These are phyloP conservation scores for Sugiyamaella americana DNA, from an alignment of 805 yeast genomes.

Conservation along the genomic window DNA sequence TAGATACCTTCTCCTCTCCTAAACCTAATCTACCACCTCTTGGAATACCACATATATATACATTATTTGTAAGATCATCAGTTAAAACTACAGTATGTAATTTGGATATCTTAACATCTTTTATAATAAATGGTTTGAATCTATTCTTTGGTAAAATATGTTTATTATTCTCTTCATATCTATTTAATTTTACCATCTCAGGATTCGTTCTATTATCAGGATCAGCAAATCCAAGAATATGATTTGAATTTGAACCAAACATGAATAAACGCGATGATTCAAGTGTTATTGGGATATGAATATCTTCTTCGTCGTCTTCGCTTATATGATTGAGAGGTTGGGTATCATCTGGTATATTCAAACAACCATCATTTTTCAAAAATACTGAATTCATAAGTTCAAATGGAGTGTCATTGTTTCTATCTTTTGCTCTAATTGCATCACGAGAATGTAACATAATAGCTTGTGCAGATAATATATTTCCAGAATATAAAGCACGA, in stretches of 20 bases:
- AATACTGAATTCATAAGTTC: conserved; percentile 44
- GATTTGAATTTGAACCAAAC: conserved; percentile 58
- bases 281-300: neutral
- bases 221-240: conserved; percentile 62
- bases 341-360: neutral
- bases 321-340: no score
- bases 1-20: conserved; percentile 28
- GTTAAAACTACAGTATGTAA: conserved; percentile 61
- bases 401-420: conserved; percentile 65
- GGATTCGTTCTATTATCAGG: conserved; percentile 46
- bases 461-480: conserved; percentile 47
- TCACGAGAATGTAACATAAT: conserved; percentile 34
- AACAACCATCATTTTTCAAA: conserved; percentile 3
- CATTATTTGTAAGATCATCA: conserved; percentile 38
- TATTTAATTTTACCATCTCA: conserved; percentile 33
- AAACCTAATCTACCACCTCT: conserved; percentile 69
- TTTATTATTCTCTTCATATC: conserved; percentile 5
- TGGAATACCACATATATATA: conserved; percentile 61
- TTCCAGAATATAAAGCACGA: conserved; percentile 53
- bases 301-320: neutral
- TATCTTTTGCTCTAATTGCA: conserved; percentile 54
- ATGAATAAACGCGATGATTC: conserved; percentile 36
- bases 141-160: conserved; percentile 17
- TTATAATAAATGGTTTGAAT: conserved; percentile 41
- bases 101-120: conserved; percentile 49